Percentiles rank a stretch among this genome's conserved stretches.
These are phyloP conservation scores for Populus tomentosa DNA, from an alignment of 441 rosid genomes.

Conservation along the genomic window DNA sequence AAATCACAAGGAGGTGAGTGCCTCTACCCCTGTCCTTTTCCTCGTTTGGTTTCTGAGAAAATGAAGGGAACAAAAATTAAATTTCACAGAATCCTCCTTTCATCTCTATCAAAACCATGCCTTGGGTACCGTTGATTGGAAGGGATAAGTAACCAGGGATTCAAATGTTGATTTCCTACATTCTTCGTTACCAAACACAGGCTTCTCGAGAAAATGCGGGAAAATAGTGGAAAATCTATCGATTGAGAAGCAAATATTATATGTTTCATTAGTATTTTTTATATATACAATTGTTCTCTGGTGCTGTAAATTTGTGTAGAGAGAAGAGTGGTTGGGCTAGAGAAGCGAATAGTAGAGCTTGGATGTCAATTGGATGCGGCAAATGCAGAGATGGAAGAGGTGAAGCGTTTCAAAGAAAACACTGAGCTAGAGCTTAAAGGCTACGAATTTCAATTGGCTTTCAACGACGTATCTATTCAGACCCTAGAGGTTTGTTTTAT, in stretches of 20 bases:
- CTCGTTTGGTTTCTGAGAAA: conserved; percentile 17
- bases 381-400: conserved; percentile 40
- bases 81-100: neutral
- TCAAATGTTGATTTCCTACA: neutral
- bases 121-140: neutral
- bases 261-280: too few species aligned
- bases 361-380: conserved; percentile 39
- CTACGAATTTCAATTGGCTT: conserved; percentile 51
- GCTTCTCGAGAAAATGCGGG: neutral
- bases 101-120: neutral
- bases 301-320: conserved; percentile 28
- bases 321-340: conserved; percentile 56
- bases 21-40: neutral
- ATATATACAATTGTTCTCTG: neutral
- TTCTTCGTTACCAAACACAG: neutral
- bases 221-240: neutral
- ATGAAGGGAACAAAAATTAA: neutral
- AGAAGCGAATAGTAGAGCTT: conserved; percentile 53
- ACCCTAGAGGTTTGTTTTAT: conserved; percentile 43
- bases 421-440: conserved; percentile 65
- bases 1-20: conserved; percentile 62
- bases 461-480: conserved; percentile 48
- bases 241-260: neutral
- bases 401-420: conserved; percentile 48
- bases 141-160: neutral